Evolutionary conservation across 257 asterid species (phyloP), one percentile per base, ranked within the genome.

Genomic region (Henckelia pumila): DNA sequence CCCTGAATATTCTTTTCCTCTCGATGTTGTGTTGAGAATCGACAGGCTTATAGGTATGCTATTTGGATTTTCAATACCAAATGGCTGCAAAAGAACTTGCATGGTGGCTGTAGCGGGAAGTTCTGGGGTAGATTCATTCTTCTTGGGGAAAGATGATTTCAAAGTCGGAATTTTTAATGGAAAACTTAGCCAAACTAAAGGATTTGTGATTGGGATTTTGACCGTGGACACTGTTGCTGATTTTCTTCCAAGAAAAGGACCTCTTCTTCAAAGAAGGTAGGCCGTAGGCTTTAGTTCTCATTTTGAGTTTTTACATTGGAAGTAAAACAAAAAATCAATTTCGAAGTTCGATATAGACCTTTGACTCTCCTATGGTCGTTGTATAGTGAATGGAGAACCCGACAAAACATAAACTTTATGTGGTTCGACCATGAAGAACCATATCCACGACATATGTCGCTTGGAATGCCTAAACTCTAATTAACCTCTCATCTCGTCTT

Each of bases 41-140:
- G 94, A 93, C 75, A 83, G 99, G 79, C 86, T 93, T 66, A 47
- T 90, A 16, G 95, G 91, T 21, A 90, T 86, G 99, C 83, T 93
- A 69, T 86, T 87, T 65, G 96, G 97, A 62, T 88, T 93, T 81
- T 86, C 97, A 4, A 67, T 88, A 59, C 99, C 99, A 61, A 79
- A 78, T 66, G 95, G 99, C 59, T 93, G 99, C 81, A 76, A 74
- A 69, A 85, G 95, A 71, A 90, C 91, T 75, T 93, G 95, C 80
- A 75, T 93, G 16, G 97, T 93, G 66, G 99, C 96, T 32, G 95
- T 86, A 17, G 74, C 79, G 24, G 91, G 82, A 71, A 73, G 79
- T 67, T 75, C 83, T 3, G 83, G 83, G 68, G 81, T 80, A 64
- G 89, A 84, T 17, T 65, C 80, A 1, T 83, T 87, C 72, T 55